Evolutionary conservation across 1,284 basidiomycete genomes (phyloP).

Genomic region (Laetiporus sulphureus): DNA sequence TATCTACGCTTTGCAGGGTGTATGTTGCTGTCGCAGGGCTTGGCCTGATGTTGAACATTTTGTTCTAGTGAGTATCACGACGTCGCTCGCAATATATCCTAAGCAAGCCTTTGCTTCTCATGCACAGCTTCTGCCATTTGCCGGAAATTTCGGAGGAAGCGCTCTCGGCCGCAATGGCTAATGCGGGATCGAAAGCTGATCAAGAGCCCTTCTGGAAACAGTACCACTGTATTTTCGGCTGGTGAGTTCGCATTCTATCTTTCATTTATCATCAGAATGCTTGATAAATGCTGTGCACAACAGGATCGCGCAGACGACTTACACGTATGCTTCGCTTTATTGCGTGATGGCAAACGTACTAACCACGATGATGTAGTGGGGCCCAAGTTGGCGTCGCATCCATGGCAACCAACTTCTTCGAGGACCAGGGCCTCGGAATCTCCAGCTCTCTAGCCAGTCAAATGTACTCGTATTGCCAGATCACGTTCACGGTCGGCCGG

Average conservation of each 20-base stretch:
- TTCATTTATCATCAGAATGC: background rate
- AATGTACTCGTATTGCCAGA: slow-evolving; percentile 67
- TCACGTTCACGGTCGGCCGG: slow-evolving; percentile 67
- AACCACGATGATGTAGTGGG: slow-evolving; percentile 34
- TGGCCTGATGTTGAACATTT: slow-evolving; percentile 53
- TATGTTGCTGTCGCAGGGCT: slow-evolving; percentile 74
- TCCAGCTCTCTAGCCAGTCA: slow-evolving; percentile 46
- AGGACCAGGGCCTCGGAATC: slow-evolving; percentile 58
- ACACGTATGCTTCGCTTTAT: slow-evolving; percentile 44
- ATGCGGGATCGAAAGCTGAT: slow-evolving; percentile 36
- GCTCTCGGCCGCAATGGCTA: slow-evolving; percentile 42
- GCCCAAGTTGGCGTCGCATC: slow-evolving; percentile 71
- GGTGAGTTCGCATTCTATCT: slow-evolving; percentile 8
- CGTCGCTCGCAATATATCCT: slow-evolving; percentile 1
- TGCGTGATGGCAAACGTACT: background rate
- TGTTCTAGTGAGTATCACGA: slow-evolving; percentile 49
- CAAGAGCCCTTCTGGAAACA: slow-evolving; percentile 64
- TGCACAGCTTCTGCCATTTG: slow-evolving; percentile 54
- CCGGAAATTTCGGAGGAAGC: slow-evolving; percentile 75
- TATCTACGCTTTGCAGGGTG: slow-evolving; percentile 38
- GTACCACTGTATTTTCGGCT: slow-evolving; percentile 66
- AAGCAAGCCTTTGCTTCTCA: background rate
- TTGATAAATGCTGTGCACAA: background rate
- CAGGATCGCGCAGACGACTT: slow-evolving; percentile 61
- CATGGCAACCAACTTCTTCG: slow-evolving; percentile 66